Evolutionary conservation across 2,329 filamentous ascomycete genomes (phyloP).

Genomic region (Myotisia sp.): DNA sequence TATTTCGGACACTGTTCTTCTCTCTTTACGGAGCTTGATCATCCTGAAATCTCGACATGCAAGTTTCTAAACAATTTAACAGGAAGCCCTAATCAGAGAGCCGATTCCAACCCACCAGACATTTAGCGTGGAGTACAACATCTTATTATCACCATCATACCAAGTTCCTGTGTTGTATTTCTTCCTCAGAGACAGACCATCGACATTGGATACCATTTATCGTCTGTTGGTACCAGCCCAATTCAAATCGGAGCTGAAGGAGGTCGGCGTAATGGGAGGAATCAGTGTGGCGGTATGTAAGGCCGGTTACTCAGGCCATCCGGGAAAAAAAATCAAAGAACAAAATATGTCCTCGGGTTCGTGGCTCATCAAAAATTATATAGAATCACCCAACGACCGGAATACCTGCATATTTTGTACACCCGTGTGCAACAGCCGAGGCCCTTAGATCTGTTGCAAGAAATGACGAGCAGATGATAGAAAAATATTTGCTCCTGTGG

Average conservation of each 20-base stretch:
- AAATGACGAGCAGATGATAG: conserved; percentile 24
- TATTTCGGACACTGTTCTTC: no score
- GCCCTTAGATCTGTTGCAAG: conserved; percentile 54
- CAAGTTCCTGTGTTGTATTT: conserved; percentile 65
- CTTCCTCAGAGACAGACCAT: conserved; percentile 48
- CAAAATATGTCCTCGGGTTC: not conserved
- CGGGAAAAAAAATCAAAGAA: not conserved
- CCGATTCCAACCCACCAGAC: conserved; percentile 12
- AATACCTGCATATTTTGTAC: conserved; percentile 72
- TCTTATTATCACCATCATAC: conserved; percentile 62
- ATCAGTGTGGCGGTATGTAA: conserved; percentile 62
- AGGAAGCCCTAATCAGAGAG: conserved; percentile 7
- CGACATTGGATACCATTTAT: conserved; percentile 47
- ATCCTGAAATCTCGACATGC: not conserved
- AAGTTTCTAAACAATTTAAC: conserved; percentile 2
- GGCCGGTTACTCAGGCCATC: not conserved
- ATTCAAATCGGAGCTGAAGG: conserved; percentile 47
- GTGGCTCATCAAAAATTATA: conserved; percentile 14
- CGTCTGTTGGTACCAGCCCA: conserved; percentile 53
- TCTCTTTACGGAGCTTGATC: no score
- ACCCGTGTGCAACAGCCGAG: conserved; percentile 78
- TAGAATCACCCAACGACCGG: conserved; percentile 73
- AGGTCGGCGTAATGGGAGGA: conserved; percentile 51
- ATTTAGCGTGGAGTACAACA: conserved; percentile 52
- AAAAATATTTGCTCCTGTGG: conserved; percentile 75